A percentile compares a stretch with the other conserved stretches of the same genome.
These are phyloP conservation scores for Aspergillus costaricaensis DNA, from an alignment of 2,329 filamentous ascomycete species.

Conservation along the genomic window DNA sequence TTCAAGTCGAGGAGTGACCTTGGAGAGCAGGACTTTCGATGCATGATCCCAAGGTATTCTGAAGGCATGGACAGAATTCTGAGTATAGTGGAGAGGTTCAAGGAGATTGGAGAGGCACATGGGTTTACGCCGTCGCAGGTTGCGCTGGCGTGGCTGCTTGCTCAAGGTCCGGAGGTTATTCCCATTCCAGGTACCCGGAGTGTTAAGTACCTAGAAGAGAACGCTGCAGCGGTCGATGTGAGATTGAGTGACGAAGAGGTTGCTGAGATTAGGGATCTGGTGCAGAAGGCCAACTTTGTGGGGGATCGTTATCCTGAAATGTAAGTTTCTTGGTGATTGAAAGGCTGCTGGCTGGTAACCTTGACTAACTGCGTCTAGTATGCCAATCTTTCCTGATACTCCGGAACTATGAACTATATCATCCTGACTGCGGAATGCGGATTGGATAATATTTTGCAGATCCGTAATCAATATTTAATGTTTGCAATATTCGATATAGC, in stretches of 20 bases:
- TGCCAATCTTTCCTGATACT: neutral
- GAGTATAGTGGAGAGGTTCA: slow-evolving; percentile 53
- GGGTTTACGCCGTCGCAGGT: slow-evolving; percentile 59
- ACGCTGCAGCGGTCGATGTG: neutral
- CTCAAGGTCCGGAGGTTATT: slow-evolving; percentile 32
- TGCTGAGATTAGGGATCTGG: neutral
- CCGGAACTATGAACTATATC: neutral
- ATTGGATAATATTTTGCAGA: neutral
- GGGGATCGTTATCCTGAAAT: neutral
- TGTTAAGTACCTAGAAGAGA: neutral
- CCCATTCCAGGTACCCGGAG: slow-evolving; percentile 10
- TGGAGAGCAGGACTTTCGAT: slow-evolving; percentile 51
- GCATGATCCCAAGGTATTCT: slow-evolving; percentile 49
- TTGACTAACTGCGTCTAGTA: neutral
- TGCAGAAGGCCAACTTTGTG: neutral
- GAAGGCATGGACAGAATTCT: slow-evolving; percentile 57
- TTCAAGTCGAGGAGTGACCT: slow-evolving; percentile 53
- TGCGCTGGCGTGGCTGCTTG: slow-evolving; percentile 64
- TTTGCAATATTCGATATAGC: too few relatives aligned
- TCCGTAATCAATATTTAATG: too few relatives aligned
- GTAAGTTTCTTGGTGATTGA: neutral
- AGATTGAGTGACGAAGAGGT: slow-evolving; percentile 1
- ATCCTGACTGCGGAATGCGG: neutral
- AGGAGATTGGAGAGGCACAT: slow-evolving; percentile 56
- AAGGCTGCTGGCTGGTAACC: too few relatives aligned